Base-by-base conservation (phyloP, 1,284 basidiomycete species). In the Quambalaria eucalypti region DNA sequence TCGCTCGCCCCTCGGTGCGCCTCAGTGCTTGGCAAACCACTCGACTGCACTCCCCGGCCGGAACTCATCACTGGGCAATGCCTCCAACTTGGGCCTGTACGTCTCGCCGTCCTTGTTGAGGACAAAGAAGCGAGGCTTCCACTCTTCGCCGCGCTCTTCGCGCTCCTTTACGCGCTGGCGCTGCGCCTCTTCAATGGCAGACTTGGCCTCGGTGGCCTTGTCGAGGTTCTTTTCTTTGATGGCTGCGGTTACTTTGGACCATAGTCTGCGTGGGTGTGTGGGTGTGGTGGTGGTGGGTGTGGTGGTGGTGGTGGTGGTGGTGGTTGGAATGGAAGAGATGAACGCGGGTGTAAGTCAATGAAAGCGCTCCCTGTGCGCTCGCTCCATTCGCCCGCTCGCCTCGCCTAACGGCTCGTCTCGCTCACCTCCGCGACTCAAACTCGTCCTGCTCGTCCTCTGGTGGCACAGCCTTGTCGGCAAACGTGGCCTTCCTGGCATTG, bases 151-250 rank as follows among this genome's bases (percentile, higher is more conserved):
- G 8, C 78, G 82, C 71, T 87, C 87, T 57, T 95, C 91, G 56
- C 88, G 81, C 73, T 80, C 78, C 65, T 81, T 82, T n/a, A 88
- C 84, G 48, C 83, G 77, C 65, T 92, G 88, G 50, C 93, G 82
- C 77, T 98, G 93, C 28, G 84, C 84, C 68, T 96, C 91, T 78
- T 99, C 93, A 1, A 99, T 90, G 12, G 81, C 82, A 0, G 84
- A 83, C 80, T 99, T 99, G 48, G 87, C 87, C 39, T 84, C 83
- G 8, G 92, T 96, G 10, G 95, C 95, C 25, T 84, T 86, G 68
- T 91, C 89, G 86, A 97, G 91, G 76, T 99, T 89, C 71, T 87
- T 88, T 44, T 80, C 79, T 51, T 82, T 78, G 77, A 98, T 97
- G 19, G 92, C 95, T 25, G 83, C 80, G 16, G 93, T 98, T 40